Base-by-base conservation (phyloP, 2,329 filamentous ascomycete species). In the Curvularia sp. region DNA sequence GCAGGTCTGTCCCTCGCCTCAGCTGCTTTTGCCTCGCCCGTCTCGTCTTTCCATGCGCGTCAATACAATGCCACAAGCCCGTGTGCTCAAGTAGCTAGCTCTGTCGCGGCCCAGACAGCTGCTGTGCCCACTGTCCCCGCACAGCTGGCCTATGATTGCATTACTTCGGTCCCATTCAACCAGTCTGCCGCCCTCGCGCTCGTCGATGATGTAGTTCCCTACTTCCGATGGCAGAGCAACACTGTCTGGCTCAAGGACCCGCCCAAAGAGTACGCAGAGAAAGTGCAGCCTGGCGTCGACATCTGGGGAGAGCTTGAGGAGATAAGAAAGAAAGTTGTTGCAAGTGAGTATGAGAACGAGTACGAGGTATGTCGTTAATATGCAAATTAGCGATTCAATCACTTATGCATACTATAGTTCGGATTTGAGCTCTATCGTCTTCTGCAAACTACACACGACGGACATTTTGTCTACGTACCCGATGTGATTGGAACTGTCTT, bases 391-490 rank as follows among this genome's bases (percentile, higher is more conserved):
- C 44, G 38, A 30, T 6, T 24, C 30, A 42, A 6, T 46, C 43
- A 24, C 53, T 71, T 20, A 67, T 42, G 1, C 28, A 30, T 52
- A 28, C 7, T 4, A 8, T 30, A 75, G 74, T 76, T 76, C 31
- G 74, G 71, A 0, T 71, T 68, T 48, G 69, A 67, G 13, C 66
- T 77, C 5, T 76, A 75, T 55, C 48, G 52, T 2, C 74, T 85
- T 7, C 78, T 87, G 35, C 79, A 80, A 24, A 79, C 78, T 1
- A 84, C 85, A 3, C 86, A 90, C 64, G 88, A 91, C 68, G 86
- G 87, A 1, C 89, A 91, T 67, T 87, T 89, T 50, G 76, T 79
- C 1, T 87, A 83, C 67, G 75, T 81, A 13, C 84, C 85, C 2
- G 84, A 86, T 62, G 77, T 82, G 4, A 79, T 87, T 13, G 81